Conservation (phyloP, 1,284 basidiomycete genomes). For the Cutaneotrichosporon mucoides region DNA sequence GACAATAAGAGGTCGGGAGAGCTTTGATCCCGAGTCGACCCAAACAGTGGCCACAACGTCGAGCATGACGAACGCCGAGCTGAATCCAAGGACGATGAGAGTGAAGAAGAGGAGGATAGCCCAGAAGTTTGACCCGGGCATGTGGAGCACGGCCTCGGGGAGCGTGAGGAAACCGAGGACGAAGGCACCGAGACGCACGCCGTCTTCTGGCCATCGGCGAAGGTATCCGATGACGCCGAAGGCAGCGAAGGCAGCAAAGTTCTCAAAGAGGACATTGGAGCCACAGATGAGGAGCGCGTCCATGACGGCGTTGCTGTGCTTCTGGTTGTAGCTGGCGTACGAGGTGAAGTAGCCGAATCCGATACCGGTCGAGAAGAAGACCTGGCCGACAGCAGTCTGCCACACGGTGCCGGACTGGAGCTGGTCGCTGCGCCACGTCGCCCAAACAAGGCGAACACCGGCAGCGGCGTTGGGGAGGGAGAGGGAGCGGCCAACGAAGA, state of each 20-base stretch:
- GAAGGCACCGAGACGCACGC: slow-evolving; percentile 32
- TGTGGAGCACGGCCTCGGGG: slow-evolving; percentile 25
- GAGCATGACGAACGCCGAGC: slow-evolving; percentile 27
- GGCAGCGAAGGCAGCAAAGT: slow-evolving; percentile 25
- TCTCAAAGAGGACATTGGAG: slow-evolving; percentile 26
- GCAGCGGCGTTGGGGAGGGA: slow-evolving; percentile 21
- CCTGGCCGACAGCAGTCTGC: slow-evolving; percentile 27
- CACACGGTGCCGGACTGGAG: slow-evolving; percentile 17
- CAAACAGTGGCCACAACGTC: slow-evolving; percentile 24
- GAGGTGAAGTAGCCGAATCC: slow-evolving; percentile 30
- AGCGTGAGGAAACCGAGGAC: slow-evolving; percentile 32
- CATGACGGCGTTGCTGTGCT: slow-evolving; percentile 29
- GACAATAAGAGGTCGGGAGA: slow-evolving; percentile 23
- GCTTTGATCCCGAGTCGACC: slow-evolving; percentile 19
- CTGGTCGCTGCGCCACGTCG: slow-evolving; percentile 20
- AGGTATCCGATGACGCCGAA: slow-evolving; percentile 26
- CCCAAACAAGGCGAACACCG: slow-evolving; percentile 25
- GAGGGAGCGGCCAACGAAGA: slow-evolving; percentile 24
- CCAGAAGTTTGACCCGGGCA: slow-evolving; percentile 29
- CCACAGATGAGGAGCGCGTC: slow-evolving; percentile 24
- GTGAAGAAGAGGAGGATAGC: slow-evolving; percentile 27
- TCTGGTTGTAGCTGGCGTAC: slow-evolving; percentile 27
- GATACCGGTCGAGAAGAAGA: slow-evolving; percentile 29
- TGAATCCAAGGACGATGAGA: slow-evolving; percentile 26
- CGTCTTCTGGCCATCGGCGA: slow-evolving; percentile 23